Conservation (phyloP, 1,284 basidiomycete species). For the Xanthoconium separans region DNA sequence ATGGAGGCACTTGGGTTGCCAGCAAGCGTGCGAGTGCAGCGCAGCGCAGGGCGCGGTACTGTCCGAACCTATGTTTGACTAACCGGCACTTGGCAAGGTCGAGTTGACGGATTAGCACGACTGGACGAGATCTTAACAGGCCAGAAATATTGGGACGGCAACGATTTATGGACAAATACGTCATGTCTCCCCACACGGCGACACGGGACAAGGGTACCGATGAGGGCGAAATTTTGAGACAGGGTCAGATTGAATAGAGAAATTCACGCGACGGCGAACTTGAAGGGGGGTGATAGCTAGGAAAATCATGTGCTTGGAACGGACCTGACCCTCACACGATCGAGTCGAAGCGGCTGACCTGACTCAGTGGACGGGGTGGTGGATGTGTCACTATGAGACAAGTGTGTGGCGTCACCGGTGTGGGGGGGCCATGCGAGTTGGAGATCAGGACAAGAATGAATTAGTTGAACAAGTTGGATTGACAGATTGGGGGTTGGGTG, state of each 20-base stretch:
- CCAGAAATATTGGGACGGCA: constrained; percentile 7
- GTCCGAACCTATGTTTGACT: constrained; percentile 17
- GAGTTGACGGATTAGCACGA: constrained; percentile 9
- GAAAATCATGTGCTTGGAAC: constrained; percentile 11
- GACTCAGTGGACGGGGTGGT: not conserved
- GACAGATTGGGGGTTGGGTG: constrained; percentile 19
- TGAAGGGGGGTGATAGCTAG: constrained; percentile 11
- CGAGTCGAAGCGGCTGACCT: constrained; percentile 2
- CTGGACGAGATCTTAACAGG: constrained; percentile 10
- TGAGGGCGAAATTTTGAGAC: constrained; percentile 11
- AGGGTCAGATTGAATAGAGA: constrained; percentile 15
- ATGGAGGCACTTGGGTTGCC: constrained; percentile 18
- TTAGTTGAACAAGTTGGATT: constrained; percentile 7
- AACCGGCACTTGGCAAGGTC: constrained; percentile 10
- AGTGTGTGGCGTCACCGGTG: constrained; percentile 15
- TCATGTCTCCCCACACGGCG: constrained; percentile 28
- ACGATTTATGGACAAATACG: constrained; percentile 18
- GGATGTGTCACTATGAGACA: constrained; percentile 25
- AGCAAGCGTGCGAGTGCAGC: constrained; percentile 18
- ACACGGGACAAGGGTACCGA: constrained; percentile 11
- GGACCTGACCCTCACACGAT: constrained; percentile 8
- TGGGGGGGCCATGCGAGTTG: constrained; percentile 18
- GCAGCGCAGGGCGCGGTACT: constrained; percentile 11
- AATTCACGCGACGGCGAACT: constrained; percentile 26
- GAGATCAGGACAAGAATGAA: constrained; percentile 20